These are phyloP conservation scores for Umbilicus rupestris DNA, from an alignment of 164 flowering plant species.

Conservation along the genomic window DNA sequence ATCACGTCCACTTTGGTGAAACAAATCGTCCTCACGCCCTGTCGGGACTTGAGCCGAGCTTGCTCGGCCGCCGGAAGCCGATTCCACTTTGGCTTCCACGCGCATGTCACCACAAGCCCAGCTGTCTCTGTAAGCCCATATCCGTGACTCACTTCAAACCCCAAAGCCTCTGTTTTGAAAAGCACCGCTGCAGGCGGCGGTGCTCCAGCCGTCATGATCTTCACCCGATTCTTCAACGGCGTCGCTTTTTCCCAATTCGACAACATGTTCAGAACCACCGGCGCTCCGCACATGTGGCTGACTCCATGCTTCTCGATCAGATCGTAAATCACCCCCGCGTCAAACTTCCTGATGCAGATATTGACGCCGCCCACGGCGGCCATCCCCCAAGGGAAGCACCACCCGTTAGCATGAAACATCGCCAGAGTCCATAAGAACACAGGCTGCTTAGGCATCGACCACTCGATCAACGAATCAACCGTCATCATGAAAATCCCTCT, in stretches of 20 bases:
- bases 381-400: constrained; percentile 7
- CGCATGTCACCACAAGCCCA: background rate
- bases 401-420: constrained; percentile 6
- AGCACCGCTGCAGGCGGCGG: background rate
- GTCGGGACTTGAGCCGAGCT: background rate
- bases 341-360: background rate
- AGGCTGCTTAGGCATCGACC: constrained; percentile 6
- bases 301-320: background rate
- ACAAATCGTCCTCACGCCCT: background rate
- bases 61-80: background rate
- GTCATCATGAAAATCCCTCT: background rate
- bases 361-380: constrained; percentile 7
- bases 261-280: constrained; percentile 6
- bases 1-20: background rate
- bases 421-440: constrained; percentile 3
- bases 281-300: constrained; percentile 8
- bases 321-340: background rate
- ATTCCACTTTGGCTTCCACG: constrained; percentile 7
- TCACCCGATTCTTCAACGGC: constrained; percentile 6
- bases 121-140: constrained; percentile 9
- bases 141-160: constrained; percentile 8
- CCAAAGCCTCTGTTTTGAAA: background rate
- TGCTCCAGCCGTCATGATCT: constrained; percentile 6
- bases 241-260: background rate
- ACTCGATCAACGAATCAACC: background rate